Base-by-base conservation (phyloP, 2,329 filamentous ascomycete species). In the Trichoderma koningiopsis region DNA sequence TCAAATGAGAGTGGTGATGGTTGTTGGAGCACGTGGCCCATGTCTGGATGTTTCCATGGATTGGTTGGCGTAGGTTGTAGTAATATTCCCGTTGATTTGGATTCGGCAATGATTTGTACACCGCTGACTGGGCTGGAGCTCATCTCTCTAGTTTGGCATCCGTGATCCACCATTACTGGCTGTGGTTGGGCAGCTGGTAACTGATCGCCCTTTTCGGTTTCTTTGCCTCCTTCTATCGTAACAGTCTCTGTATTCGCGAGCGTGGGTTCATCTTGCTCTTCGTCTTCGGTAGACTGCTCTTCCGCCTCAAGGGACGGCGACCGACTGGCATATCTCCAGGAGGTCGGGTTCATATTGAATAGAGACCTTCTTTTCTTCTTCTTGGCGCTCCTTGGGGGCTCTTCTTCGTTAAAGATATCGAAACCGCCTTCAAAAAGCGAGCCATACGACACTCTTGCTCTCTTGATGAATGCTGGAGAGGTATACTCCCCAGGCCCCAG, bases 381-480 rank as follows among this genome's bases (percentile, higher is more conserved):
- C 79, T 94, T 96, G 71, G 88, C 89, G 4, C 67, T 68, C 35
- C 75, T 77, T 57, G 43, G 63, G 62, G 72, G 75, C 10, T 70
- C 72, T 7, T 57, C 71, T 87, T 88, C 74, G 70, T 92, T 89
- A 16, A 95, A 90, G 4, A 89, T 86, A 74, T 94, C 89, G 71
- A 88, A 85, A 1, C 84, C 85, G 5, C 85, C 85, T 72, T 91
- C 88, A 62, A 91, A 88, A 0, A 91, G 79, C 0, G 88, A 87
- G 1, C 90, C 90, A 68, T 91, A 91, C 0, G 91, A 94, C 4
- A 91, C 81, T 68, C 91, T 85, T 16, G 88, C 86, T 65, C 91
- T 86, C 77, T 92, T 94, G 24, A 93, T 81, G 73, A 96, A 97
- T 0, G 92, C 92, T 0, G 94, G 94, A 3, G 93, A 96, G 5